Evolutionary conservation across 768 basidiomycete species (phyloP).

Genomic region (Candolleomyces efflorescens): DNA sequence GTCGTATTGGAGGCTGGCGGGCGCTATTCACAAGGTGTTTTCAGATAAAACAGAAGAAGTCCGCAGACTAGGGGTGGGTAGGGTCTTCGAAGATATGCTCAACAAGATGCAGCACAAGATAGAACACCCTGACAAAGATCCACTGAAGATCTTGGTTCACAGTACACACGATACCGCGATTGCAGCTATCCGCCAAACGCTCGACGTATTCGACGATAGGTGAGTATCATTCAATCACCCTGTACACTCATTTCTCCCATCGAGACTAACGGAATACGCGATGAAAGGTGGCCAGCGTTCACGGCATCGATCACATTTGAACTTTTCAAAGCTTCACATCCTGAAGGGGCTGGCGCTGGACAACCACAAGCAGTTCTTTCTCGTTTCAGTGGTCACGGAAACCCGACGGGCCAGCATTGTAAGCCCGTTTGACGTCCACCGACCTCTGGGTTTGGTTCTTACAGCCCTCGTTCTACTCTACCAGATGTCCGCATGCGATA

Average conservation of each 20-base stretch:
- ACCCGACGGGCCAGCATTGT: constrained; percentile 23
- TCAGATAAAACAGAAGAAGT: constrained; percentile 74
- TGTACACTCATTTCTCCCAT: not conserved
- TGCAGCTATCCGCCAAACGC: constrained; percentile 56
- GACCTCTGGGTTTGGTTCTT: too few relatives aligned
- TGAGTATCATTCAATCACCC: constrained; percentile 21
- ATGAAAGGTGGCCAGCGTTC: constrained; percentile 66
- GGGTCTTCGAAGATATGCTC: constrained; percentile 61
- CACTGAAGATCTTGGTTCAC: constrained; percentile 63
- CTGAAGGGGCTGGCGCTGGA: not conserved
- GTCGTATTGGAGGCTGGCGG: not conserved
- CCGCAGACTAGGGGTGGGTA: constrained; percentile 73
- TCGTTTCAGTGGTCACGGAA: constrained; percentile 22
- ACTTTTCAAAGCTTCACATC: constrained; percentile 46
- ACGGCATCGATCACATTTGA: constrained; percentile 73
- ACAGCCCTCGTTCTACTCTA: not conserved
- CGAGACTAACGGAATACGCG: not conserved
- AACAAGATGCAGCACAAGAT: constrained; percentile 59
- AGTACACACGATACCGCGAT: constrained; percentile 71
- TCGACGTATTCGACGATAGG: constrained; percentile 73
- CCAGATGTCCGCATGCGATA: constrained; percentile 75
- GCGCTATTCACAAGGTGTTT: not conserved
- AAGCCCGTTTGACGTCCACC: too few relatives aligned
- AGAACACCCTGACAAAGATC: constrained; percentile 37
- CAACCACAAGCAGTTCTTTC: constrained; percentile 38